A percentile compares a stretch with the other conserved stretches of the same genome.
phyloP scores from a whole-genome alignment of 2,329 filamentous ascomycete species.

The Hypoxylon sp. region DNA sequence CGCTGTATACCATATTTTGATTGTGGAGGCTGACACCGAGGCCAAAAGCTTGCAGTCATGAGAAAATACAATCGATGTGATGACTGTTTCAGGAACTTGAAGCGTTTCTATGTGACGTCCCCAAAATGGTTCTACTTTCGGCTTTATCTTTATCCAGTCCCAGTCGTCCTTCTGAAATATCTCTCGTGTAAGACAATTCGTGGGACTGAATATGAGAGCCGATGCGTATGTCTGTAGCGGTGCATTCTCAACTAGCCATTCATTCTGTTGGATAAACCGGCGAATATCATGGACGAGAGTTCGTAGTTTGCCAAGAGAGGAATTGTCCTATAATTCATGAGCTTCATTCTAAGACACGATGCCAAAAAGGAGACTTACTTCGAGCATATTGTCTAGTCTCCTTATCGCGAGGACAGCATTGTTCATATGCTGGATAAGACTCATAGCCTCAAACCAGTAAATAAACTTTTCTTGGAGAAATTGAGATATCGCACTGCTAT shows the following conservation, averaged over 20 bases:
- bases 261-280: not conserved
- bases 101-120: not conserved
- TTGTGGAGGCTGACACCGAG: not conserved
- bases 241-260: conserved; percentile 10
- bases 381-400: not conserved
- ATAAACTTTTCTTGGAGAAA: conserved; percentile 51
- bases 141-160: conserved; percentile 19
- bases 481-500: conserved; percentile 37
- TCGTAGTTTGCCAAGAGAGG: not conserved
- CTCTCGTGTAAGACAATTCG: conserved; percentile 4
- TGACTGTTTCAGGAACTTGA: not conserved
- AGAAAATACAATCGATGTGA: not conserved
- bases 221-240: conserved; percentile 32
- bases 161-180: conserved; percentile 23
- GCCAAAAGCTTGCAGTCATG: not conserved
- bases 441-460: conserved; percentile 55
- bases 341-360: not conserved
- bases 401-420: conserved; percentile 4
- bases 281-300: not conserved
- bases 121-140: conserved; percentile 1
- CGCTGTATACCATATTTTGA: not conserved
- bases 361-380: not conserved
- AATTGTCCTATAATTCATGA: conserved; percentile 9
- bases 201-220: conserved; percentile 29
- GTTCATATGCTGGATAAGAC: conserved; percentile 42